These are phyloP conservation scores for Colletotrichum eleusines DNA, from an alignment of 2,329 filamentous ascomycete genomes.

Conservation along the genomic window DNA sequence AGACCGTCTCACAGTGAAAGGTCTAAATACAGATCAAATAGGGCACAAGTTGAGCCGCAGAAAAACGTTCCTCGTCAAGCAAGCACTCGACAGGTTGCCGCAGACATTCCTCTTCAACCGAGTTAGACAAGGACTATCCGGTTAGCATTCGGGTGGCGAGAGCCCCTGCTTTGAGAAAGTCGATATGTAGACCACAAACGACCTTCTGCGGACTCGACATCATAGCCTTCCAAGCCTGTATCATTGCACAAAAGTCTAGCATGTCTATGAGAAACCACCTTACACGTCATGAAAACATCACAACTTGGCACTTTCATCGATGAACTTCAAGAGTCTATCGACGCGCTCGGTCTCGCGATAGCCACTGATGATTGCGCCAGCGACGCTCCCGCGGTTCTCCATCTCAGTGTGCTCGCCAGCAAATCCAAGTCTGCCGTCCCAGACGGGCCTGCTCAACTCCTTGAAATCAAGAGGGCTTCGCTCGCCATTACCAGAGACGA, in stretches of 20 bases:
- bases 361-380: conserved; percentile 37
- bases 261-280: conserved; percentile 25
- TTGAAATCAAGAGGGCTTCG: conserved; percentile 40
- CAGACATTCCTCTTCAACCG: not conserved
- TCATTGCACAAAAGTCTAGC: conserved; percentile 25
- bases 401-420: conserved; percentile 40
- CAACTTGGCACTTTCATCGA: conserved; percentile 32
- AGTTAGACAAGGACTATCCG: not conserved
- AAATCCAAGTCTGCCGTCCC: conserved; percentile 36
- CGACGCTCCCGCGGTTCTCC: conserved; percentile 39
- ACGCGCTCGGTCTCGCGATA: conserved; percentile 38
- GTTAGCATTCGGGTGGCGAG: not conserved
- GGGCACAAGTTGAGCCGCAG: not conserved
- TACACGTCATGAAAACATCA: conserved; percentile 4
- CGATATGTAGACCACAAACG: not conserved
- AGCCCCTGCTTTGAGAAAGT: not conserved
- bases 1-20: conserved; percentile 19
- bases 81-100: not conserved
- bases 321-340: conserved; percentile 31
- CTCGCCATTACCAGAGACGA: conserved; percentile 34
- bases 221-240: conserved; percentile 8
- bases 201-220: not conserved
- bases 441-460: conserved; percentile 34
- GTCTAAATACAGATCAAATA: not conserved
- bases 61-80: not conserved